These are phyloP conservation scores for Cadophora sp. DNA, from an alignment of 2,329 filamentous ascomycete genomes.

Conservation along the genomic window DNA sequence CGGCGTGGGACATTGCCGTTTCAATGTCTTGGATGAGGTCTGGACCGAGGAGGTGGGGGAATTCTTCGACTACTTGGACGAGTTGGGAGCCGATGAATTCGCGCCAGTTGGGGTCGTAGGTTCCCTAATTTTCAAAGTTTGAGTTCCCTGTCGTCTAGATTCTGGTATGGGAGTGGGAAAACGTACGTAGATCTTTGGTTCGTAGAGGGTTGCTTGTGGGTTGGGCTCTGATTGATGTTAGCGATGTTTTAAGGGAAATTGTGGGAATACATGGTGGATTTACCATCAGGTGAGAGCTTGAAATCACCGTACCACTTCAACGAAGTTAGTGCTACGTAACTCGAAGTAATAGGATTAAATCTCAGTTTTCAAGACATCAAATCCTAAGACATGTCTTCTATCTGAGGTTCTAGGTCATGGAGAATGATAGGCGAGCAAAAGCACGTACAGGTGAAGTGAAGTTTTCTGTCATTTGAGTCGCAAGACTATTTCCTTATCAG, in stretches of 20 bases:
- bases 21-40: conserved; percentile 53
- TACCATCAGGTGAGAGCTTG: conserved; percentile 49
- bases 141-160: background rate
- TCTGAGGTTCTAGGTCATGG: no score
- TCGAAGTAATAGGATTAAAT: no score
- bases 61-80: conserved; percentile 65
- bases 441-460: conserved; percentile 49
- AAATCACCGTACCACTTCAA: conserved; percentile 52
- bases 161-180: background rate
- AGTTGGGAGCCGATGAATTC: conserved; percentile 66
- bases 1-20: conserved; percentile 58
- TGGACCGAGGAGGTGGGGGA: conserved; percentile 51
- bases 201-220: conserved; percentile 46
- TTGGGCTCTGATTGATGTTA: conserved; percentile 41
- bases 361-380: no score
- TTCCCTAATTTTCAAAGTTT: conserved; percentile 46
- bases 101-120: conserved; percentile 70
- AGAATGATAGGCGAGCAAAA: no score
- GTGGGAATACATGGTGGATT: background rate
- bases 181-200: conserved; percentile 46
- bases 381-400: no score
- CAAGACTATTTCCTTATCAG: conserved; percentile 46
- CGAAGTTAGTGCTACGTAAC: no score
- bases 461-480: conserved; percentile 46
- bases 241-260: background rate